A percentile compares a stretch with the other conserved stretches of the same genome.
These are phyloP conservation scores for Pichia rugopelliculosa DNA, from an alignment of 805 yeast species.

Conservation along the genomic window DNA sequence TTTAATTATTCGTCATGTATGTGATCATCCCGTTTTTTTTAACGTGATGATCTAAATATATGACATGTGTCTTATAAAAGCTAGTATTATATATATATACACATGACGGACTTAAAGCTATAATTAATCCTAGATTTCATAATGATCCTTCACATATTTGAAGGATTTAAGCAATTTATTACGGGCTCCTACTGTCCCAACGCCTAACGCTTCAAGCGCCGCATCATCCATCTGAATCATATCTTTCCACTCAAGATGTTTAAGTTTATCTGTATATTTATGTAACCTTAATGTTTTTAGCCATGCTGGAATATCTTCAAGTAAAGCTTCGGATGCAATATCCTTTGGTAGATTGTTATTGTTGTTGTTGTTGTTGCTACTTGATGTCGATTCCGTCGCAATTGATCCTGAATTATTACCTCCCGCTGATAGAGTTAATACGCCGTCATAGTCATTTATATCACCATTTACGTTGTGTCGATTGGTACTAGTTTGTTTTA, in stretches of 20 bases:
- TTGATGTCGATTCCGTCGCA: not conserved
- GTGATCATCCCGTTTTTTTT: too few species aligned
- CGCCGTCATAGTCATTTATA: not conserved
- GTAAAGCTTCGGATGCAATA: constrained; percentile 44
- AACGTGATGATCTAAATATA: too few species aligned
- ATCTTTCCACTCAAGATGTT: constrained; percentile 70
- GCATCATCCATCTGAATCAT: constrained; percentile 65
- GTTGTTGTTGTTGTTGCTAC: not conserved
- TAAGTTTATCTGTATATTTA: constrained; percentile 83
- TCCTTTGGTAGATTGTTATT: constrained; percentile 34
- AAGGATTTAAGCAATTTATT: constrained; percentile 89
- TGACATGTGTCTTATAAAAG: not conserved
- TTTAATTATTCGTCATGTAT: too few species aligned
- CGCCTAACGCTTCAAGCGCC: constrained; percentile 71
- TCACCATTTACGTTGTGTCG: not conserved
- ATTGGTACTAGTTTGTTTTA: not conserved
- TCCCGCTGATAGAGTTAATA: not conserved
- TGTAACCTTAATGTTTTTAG: constrained; percentile 81
- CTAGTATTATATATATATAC: too few species aligned
- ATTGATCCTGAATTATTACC: not conserved
- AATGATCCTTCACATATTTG: constrained; percentile 61
- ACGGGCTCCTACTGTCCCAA: constrained; percentile 91
- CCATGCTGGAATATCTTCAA: constrained; percentile 87
- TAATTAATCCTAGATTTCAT: constrained; percentile 13
- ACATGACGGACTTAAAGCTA: too few species aligned